Percentiles rank a stretch among this genome's conserved stretches.
These are phyloP conservation scores for Bigelowiella natans DNA, from an alignment of 78 protist species.

Conservation along the genomic window DNA sequence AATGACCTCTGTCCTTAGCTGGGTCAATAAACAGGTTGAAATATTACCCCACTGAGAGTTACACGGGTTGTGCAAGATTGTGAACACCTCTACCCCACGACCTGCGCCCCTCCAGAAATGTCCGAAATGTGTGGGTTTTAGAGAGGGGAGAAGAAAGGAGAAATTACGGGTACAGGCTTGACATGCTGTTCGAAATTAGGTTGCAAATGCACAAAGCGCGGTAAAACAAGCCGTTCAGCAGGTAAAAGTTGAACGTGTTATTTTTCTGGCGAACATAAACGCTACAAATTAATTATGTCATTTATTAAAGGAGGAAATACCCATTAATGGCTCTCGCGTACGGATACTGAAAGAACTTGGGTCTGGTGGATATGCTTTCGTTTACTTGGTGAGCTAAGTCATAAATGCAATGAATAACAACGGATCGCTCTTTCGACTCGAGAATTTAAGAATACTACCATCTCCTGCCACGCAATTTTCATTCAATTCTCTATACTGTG, in stretches of 20 bases:
- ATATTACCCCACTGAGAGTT: too few species aligned
- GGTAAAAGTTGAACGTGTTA: too few species aligned
- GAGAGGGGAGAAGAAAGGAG: neutral
- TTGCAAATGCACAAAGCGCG: neutral
- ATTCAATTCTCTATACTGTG: too few species aligned
- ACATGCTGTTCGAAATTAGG: neutral
- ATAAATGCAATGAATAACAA: too few species aligned
- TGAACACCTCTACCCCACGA: too few species aligned
- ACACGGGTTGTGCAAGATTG: too few species aligned
- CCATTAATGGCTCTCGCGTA: neutral
- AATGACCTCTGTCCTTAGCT: neutral
- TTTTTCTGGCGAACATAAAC: too few species aligned
- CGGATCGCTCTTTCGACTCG: too few species aligned
- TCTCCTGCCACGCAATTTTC: too few species aligned
- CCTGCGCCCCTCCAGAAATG: neutral
- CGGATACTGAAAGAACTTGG: neutral
- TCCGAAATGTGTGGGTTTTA: neutral
- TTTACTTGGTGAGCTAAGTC: neutral
- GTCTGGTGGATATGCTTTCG: neutral
- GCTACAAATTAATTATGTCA: too few species aligned
- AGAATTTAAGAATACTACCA: too few species aligned
- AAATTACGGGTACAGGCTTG: neutral
- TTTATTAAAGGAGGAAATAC: neutral
- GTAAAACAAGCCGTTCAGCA: neutral
- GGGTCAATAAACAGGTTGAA: neutral